Evolutionary conservation across 2,329 filamentous ascomycete genomes (phyloP).

Genomic region (Fusarium sp.): DNA sequence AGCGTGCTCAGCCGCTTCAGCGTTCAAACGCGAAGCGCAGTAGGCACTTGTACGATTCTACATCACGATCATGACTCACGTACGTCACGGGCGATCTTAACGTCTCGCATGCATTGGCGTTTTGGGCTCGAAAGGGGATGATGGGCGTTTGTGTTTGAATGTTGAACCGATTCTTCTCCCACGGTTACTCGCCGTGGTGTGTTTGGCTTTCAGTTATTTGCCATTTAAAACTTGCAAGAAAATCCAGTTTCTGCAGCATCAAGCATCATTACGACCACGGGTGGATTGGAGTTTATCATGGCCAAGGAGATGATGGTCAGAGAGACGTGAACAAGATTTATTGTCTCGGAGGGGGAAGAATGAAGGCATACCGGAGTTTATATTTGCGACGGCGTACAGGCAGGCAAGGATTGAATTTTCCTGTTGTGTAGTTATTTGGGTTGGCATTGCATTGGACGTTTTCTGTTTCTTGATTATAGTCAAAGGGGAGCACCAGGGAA

Average conservation of each 20-base stretch:
- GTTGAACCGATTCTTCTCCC: constrained; percentile 41
- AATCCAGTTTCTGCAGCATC: constrained; percentile 29
- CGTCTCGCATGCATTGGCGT: constrained; percentile 63
- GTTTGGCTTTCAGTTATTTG: constrained; percentile 31
- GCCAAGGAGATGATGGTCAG: constrained; percentile 21
- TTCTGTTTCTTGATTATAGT: constrained; percentile 31
- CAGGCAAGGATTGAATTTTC: constrained; percentile 33
- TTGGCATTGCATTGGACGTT: constrained; percentile 41
- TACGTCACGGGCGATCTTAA: constrained; percentile 59
- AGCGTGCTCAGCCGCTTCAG: constrained; percentile 42
- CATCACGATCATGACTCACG: constrained; percentile 62
- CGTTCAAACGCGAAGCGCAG: constrained; percentile 34
- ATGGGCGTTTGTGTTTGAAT: constrained; percentile 47
- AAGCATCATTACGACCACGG: constrained; percentile 36
- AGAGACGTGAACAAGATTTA: constrained; percentile 23
- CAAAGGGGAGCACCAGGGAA: constrained; percentile 24
- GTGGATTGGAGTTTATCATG: constrained; percentile 35
- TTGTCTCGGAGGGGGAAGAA: constrained; percentile 26
- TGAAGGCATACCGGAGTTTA: constrained; percentile 37
- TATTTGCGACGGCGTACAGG: constrained; percentile 48
- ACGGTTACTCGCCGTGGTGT: constrained; percentile 32
- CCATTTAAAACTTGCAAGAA: constrained; percentile 34
- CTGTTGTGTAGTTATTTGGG: constrained; percentile 43
- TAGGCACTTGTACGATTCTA: constrained; percentile 44
- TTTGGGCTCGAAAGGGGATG: constrained; percentile 49